Conservation (phyloP, 768 basidiomycete species). For the Tylopilus intermedius region DNA sequence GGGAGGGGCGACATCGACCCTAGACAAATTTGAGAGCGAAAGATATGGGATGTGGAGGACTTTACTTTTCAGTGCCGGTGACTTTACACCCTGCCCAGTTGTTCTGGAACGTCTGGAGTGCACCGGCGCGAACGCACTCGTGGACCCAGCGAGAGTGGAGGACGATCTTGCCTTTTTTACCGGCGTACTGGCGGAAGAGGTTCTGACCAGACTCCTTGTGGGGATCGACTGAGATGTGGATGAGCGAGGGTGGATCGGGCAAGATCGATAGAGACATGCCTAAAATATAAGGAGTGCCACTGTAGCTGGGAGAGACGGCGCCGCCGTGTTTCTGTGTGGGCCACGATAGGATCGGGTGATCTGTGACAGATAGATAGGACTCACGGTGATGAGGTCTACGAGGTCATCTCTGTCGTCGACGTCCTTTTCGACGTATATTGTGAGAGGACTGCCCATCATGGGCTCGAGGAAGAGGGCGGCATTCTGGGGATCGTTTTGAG, state of each 20-base stretch:
- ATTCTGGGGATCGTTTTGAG: conserved; percentile 33
- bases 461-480: conserved; percentile 70
- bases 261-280: conserved; percentile 42
- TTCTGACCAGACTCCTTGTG: conserved; percentile 76
- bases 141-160: conserved; percentile 71
- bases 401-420: conserved; percentile 65
- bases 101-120: conserved; percentile 67
- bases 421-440: conserved; percentile 77
- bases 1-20: conserved; percentile 23
- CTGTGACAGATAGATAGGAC: conserved; percentile 25
- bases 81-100: conserved; percentile 83
- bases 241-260: conserved; percentile 1
- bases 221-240: conserved; percentile 57
- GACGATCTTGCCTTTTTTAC: conserved; percentile 76
- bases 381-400: conserved; percentile 60
- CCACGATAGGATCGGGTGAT: conserved; percentile 3
- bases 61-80: conserved; percentile 65
- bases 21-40: conserved; percentile 5
- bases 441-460: conserved; percentile 71
- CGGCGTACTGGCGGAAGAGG: conserved; percentile 70
- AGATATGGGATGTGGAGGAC: not conserved
- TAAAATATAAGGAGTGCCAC: conserved; percentile 73
- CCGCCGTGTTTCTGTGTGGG: conserved; percentile 69
- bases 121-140: conserved; percentile 66
- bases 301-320: conserved; percentile 66